Evolutionary conservation across 2,329 filamentous ascomycete genomes (phyloP).

Genomic region (Cercospora nicotianae): DNA sequence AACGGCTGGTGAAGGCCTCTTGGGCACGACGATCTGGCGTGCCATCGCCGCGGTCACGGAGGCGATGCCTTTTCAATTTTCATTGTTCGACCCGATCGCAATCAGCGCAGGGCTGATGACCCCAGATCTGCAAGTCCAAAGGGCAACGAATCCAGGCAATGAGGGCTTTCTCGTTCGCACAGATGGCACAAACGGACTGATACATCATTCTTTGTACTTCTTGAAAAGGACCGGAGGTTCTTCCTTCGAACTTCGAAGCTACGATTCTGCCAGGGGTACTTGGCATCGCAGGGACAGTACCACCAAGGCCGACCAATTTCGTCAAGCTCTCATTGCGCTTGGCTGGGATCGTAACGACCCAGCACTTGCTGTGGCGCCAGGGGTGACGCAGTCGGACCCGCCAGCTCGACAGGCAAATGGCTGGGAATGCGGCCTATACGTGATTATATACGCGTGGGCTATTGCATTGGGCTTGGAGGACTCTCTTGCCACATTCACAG

Average conservation of each 20-base stretch:
- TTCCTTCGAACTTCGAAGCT: neutral
- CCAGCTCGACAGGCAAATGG: neutral
- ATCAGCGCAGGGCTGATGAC: neutral
- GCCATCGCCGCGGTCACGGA: slow-evolving; percentile 8
- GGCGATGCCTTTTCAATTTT: neutral
- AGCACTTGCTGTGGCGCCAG: neutral
- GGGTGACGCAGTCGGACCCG: neutral
- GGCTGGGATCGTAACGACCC: slow-evolving; percentile 1
- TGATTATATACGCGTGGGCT: slow-evolving; percentile 20
- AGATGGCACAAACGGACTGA: neutral
- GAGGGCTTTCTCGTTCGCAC: neutral
- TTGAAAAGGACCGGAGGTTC: neutral
- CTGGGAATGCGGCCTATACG: slow-evolving; percentile 22
- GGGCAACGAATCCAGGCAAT: neutral
- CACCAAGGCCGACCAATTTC: neutral
- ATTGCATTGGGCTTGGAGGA: slow-evolving; percentile 17
- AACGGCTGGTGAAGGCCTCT: neutral
- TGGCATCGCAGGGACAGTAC: neutral
- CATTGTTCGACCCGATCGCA: neutral
- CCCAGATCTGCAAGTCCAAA: neutral
- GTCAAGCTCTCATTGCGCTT: neutral
- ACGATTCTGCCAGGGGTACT: neutral
- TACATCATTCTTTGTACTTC: neutral
- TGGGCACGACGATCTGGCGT: neutral
- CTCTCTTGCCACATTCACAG: neutral